phyloP scores from a whole-genome alignment of 2,329 filamentous ascomycete species.

The Talaromyces sp. region DNA sequence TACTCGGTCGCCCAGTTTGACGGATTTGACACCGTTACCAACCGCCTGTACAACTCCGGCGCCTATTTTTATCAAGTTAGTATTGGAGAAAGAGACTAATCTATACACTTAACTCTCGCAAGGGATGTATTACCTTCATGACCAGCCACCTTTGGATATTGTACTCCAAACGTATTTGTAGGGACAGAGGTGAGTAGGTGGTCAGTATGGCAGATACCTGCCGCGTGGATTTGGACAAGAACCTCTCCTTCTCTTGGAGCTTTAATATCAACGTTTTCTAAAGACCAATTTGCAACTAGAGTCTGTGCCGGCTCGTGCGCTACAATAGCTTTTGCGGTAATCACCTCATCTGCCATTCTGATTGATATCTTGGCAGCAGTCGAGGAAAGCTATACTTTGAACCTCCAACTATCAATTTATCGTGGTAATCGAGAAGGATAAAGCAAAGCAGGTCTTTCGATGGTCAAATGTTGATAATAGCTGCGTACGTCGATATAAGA shows the following conservation, averaged over 20 bases:
- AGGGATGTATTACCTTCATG: neutral
- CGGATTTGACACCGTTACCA: neutral
- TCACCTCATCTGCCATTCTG: neutral
- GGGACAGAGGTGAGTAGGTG: conserved; percentile 39
- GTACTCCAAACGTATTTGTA: conserved; percentile 18
- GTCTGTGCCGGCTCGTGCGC: neutral
- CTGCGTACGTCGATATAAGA: too few species aligned
- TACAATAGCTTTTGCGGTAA: neutral
- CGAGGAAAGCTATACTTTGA: too few species aligned
- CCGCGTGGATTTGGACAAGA: conserved; percentile 48
- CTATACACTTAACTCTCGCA: too few species aligned
- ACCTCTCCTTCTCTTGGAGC: conserved; percentile 39
- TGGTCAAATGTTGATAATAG: too few species aligned
- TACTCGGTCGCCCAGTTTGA: neutral
- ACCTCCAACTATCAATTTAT: too few species aligned
- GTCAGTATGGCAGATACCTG: conserved; percentile 53
- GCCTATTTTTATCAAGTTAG: too few species aligned
- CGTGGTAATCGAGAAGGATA: too few species aligned
- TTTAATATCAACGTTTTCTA: neutral
- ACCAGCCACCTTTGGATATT: neutral
- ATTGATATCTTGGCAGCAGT: too few species aligned
- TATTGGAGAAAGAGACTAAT: too few species aligned
- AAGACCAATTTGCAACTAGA: neutral
- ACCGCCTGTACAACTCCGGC: neutral
- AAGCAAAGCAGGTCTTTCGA: too few species aligned